Evolutionary conservation across 108 stramenopile genomes (phyloP), one percentile per base, ranked within the genome.

Genomic region (Heterococcus sp.): DNA sequence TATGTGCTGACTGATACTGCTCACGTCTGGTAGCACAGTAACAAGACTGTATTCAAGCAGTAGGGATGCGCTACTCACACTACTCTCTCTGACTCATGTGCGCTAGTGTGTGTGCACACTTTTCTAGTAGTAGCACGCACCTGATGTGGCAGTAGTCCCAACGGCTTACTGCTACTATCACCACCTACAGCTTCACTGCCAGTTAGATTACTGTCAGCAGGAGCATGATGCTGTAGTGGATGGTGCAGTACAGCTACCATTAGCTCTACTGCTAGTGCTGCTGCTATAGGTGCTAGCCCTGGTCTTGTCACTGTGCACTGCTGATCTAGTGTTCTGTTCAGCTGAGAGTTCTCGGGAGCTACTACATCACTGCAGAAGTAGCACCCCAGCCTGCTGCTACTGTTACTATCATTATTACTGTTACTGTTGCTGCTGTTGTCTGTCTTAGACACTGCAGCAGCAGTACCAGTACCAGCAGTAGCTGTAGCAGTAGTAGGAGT

Each of bases 351-450:
- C 67, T 91, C 93, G 2, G 98, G 96, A 32, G 96, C 96, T 1
- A 96, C 96, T 14, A 99, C 91, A 88, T 98, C 97, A 70, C 89
- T 94, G 91, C 98, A 99, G 88, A 98, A 99, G 78, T 99, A 99
- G 75, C 97, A 99, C 8, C 98, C 98, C 4, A 98, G 84, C 31
- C 93, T n/a, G n/a, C n/a, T n/a, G n/a, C n/a, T n/a, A n/a, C n/a
- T n/a, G n/a, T n/a, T n/a, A n/a, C n/a, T n/a, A n/a, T n/a, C n/a
- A n/a, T n/a, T n/a, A n/a, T n/a, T n/a, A n/a, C n/a, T n/a, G n/a
- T n/a, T n/a, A n/a, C n/a, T n/a, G n/a, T n/a, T n/a, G n/a, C n/a
- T n/a, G 75, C 46, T 84, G 69, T 0, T 29, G 71, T 38, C 76
- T 84, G 75, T 64, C 63, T 33, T 33, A 29, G 32, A 37, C 11